A percentile compares a stretch with the other conserved stretches of the same genome.
Conservation (phyloP, 1,139 yeast species). For the Candida tetrigidarum region DNA sequence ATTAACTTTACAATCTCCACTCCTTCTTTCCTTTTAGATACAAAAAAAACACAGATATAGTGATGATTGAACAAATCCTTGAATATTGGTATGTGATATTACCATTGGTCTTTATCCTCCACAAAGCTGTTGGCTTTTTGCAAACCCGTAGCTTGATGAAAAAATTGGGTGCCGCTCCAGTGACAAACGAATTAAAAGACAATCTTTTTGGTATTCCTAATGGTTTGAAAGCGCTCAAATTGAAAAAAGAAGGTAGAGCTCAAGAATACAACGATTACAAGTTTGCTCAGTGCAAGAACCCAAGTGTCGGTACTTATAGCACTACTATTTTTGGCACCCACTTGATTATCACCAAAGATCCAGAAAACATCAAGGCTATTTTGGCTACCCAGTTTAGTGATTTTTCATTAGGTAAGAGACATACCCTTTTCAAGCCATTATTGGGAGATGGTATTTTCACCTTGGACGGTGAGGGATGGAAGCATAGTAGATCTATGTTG, state of each 20-base stretch:
- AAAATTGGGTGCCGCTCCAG: slow-evolving; percentile 23
- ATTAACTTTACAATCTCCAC: no score
- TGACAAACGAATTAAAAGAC: slow-evolving; percentile 18
- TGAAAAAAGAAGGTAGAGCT: slow-evolving; percentile 18
- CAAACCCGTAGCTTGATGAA: slow-evolving; percentile 11
- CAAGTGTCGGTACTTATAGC: slow-evolving; percentile 2
- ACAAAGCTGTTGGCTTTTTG: background rate
- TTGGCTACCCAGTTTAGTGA: slow-evolving; percentile 50
- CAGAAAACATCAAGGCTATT: slow-evolving; percentile 38
- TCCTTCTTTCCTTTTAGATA: no score
- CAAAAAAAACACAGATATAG: no score
- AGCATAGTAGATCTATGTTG: slow-evolving; percentile 55
- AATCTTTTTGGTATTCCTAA: slow-evolving; percentile 21
- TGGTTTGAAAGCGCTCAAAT: slow-evolving; percentile 17
- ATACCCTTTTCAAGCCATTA: slow-evolving; percentile 40
- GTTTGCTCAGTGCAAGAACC: background rate
- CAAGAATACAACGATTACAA: slow-evolving; percentile 14
- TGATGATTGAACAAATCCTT: slow-evolving; percentile 4
- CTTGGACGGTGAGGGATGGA: slow-evolving; percentile 58
- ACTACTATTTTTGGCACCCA: slow-evolving; percentile 23
- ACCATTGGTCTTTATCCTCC: background rate
- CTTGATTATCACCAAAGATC: slow-evolving; percentile 25
- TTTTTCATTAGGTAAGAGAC: slow-evolving; percentile 51
- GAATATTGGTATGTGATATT: slow-evolving; percentile 5
- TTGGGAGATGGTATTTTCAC: slow-evolving; percentile 62